Evolutionary conservation across 78 protist genomes (phyloP).

Genomic region (Emiliania huxleyi): DNA sequence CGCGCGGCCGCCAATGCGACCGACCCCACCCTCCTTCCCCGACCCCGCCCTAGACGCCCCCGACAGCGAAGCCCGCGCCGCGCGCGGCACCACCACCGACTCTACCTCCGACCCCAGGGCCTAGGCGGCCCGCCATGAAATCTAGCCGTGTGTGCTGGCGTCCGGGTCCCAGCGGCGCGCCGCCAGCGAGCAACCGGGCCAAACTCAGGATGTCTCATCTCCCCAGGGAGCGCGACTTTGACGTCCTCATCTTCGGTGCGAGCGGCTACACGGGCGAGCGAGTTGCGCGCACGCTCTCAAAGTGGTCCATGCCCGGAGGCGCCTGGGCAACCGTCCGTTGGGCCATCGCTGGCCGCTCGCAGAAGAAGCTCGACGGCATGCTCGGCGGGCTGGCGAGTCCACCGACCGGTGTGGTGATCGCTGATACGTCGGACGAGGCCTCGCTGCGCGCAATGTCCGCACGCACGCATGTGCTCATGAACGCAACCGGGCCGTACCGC

Average conservation of each 20-base stretch:
- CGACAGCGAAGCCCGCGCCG: no score
- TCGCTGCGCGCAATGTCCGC: background rate
- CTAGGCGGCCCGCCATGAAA: no score
- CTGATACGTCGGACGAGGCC: background rate
- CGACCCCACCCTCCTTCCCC: no score
- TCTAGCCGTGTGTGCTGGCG: no score
- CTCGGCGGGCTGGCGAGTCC: background rate
- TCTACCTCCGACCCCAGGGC: no score
- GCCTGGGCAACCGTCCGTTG: background rate
- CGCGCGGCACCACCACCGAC: no score
- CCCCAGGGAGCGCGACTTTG: constrained; percentile 9
- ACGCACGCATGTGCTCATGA: background rate
- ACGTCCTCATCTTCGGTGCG: background rate
- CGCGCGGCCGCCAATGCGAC: no score
- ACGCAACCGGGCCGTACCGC: background rate
- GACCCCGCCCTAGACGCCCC: no score
- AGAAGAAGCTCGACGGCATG: background rate
- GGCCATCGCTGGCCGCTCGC: background rate
- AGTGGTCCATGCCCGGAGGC: background rate
- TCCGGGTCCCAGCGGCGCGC: no score
- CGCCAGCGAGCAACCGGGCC: no score
- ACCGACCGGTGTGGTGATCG: background rate
- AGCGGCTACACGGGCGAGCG: background rate
- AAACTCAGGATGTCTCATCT: no score
- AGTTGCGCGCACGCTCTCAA: background rate